Evolutionary conservation across 2,329 filamentous ascomycete species (phyloP).

Genomic region (Pseudogymnoascus sp.): DNA sequence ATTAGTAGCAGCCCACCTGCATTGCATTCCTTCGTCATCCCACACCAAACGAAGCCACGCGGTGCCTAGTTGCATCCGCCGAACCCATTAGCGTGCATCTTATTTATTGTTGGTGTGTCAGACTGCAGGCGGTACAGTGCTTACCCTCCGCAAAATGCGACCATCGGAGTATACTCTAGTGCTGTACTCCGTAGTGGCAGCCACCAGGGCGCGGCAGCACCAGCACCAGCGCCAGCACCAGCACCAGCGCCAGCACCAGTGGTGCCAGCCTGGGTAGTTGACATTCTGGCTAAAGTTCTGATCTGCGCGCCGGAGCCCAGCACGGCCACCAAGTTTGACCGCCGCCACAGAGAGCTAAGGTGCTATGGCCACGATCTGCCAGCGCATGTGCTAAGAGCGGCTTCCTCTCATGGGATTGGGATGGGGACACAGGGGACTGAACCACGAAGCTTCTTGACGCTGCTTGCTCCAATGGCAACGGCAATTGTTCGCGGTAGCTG

Average conservation of each 20-base stretch:
- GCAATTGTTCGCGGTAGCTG: background rate
- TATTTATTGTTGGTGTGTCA: conserved; percentile 1
- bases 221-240: background rate
- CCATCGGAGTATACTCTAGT: background rate
- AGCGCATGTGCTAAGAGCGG: background rate
- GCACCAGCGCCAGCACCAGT: background rate
- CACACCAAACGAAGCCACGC: background rate
- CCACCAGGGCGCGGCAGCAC: background rate
- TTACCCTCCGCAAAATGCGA: background rate
- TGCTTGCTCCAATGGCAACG: background rate
- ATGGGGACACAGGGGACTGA: background rate
- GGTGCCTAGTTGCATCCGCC: background rate
- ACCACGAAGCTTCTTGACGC: background rate
- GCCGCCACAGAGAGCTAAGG: background rate
- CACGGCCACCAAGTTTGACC: background rate
- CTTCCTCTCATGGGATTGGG: background rate
- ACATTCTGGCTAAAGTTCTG: background rate
- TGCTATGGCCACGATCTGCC: background rate
- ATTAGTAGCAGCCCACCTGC: background rate
- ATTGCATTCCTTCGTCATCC: conserved; percentile 1
- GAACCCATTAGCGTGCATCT: conserved; percentile 1
- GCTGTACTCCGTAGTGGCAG: background rate
- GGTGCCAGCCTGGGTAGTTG: background rate
- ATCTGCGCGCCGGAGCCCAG: background rate
- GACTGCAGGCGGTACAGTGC: background rate